phyloP scores from a whole-genome alignment of 2,329 filamentous ascomycete genomes.

The Colletotrichum viniferum region DNA sequence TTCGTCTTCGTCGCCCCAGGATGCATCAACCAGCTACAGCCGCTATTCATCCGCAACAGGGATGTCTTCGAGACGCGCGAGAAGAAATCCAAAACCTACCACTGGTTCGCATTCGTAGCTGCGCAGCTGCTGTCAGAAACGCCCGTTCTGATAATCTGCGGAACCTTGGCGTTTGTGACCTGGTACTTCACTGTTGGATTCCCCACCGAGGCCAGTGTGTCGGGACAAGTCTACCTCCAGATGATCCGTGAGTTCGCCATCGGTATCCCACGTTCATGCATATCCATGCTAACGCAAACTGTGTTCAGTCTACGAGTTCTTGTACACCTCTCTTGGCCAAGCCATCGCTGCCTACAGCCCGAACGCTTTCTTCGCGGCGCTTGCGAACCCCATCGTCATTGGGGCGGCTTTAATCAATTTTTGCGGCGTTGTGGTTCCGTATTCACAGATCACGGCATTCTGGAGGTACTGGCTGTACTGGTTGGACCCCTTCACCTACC shows the following conservation, averaged over 20 bases:
- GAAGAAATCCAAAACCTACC: constrained; percentile 56
- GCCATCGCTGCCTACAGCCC: constrained; percentile 53
- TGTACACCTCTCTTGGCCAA: constrained; percentile 47
- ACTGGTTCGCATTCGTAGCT: constrained; percentile 51
- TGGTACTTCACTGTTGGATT: constrained; percentile 49
- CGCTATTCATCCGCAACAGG: constrained; percentile 50
- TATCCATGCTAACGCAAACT: constrained; percentile 26
- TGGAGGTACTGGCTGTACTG: constrained; percentile 42
- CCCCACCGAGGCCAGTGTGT: constrained; percentile 24
- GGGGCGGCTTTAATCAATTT: constrained; percentile 40
- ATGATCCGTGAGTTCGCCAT: constrained; percentile 34
- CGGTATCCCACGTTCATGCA: constrained; percentile 41
- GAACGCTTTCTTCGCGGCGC: constrained; percentile 52
- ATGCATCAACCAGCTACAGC: constrained; percentile 52
- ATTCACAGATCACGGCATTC: constrained; percentile 25
- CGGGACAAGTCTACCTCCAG: constrained; percentile 32
- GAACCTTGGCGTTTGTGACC: constrained; percentile 46
- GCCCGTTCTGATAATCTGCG: constrained; percentile 48
- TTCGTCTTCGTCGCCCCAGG: constrained; percentile 57
- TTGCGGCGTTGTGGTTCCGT: constrained; percentile 29
- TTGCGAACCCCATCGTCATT: constrained; percentile 50
- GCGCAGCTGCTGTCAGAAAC: constrained; percentile 51
- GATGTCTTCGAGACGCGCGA: constrained; percentile 55
- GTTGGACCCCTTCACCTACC: constrained; percentile 45
- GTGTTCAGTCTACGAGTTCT: constrained; percentile 36